Conservation (phyloP, 768 basidiomycete species). For the Hemileccinum rubropunctum region DNA sequence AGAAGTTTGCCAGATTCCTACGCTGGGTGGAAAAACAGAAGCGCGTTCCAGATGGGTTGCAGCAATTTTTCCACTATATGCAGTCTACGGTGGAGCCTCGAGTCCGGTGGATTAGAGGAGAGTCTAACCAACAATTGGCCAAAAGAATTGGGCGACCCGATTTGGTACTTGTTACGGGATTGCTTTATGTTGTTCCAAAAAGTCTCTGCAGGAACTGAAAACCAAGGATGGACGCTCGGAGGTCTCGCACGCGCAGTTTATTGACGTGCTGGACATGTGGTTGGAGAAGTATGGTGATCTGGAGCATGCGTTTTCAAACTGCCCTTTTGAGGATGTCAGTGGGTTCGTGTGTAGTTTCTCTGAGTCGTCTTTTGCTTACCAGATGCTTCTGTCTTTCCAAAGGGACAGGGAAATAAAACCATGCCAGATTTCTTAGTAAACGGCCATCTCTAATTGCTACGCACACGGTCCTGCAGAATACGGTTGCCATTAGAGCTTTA, state of each 20-base stretch:
- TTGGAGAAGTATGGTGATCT: not conserved
- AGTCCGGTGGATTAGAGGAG: not conserved
- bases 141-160: not conserved
- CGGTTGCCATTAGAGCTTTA: no score
- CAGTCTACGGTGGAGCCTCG: not conserved
- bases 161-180: no score
- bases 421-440: no score
- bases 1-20: conserved; percentile 1
- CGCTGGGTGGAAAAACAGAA: not conserved
- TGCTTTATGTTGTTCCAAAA: no score
- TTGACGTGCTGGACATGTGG: not conserved
- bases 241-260: not conserved
- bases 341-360: not conserved
- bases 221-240: not conserved
- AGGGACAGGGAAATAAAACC: no score
- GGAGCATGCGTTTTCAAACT: not conserved
- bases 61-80: not conserved
- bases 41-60: no score
- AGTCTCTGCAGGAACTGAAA: not conserved
- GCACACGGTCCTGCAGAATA: no score
- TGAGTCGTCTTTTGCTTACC: no score
- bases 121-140: not conserved
- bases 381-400: no score
- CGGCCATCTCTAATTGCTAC: no score
- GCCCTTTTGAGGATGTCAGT: not conserved